Evolutionary conservation across 257 asterid genomes (phyloP).

Genomic region (Capsicum baccatum): DNA sequence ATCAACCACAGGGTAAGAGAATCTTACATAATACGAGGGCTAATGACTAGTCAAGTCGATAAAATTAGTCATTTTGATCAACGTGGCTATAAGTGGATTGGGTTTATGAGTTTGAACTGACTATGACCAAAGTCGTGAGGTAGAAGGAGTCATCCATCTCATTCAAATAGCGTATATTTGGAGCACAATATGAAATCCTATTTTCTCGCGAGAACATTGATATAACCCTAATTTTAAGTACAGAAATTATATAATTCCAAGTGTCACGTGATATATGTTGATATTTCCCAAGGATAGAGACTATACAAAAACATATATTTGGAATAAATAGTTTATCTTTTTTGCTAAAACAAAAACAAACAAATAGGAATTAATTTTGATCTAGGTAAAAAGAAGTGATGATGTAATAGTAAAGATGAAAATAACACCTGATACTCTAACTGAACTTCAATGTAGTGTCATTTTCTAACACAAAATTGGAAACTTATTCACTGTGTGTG

Average conservation of each 20-base stretch:
- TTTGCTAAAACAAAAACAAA: not conserved
- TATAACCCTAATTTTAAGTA: constrained; percentile 55
- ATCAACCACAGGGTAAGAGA: not conserved
- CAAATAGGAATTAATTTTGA: not conserved
- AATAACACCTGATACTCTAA: constrained; percentile 41
- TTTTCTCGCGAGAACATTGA: not conserved
- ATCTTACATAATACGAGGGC: no score
- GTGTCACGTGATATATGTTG: constrained; percentile 53
- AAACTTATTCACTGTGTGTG: constrained; percentile 16
- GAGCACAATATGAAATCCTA: no score
- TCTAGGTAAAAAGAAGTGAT: not conserved
- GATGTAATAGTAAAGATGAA: constrained; percentile 30
- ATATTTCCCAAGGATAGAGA: constrained; percentile 32
- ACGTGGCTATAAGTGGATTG: no score
- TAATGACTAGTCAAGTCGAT: no score
- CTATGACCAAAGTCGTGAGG: no score
- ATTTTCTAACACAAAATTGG: constrained; percentile 31
- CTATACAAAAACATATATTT: not conserved
- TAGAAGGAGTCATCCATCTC: no score
- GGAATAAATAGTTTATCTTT: not conserved
- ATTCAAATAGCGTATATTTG: no score
- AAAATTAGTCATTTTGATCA: no score
- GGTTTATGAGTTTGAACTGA: no score
- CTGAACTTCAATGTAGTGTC: constrained; percentile 44
- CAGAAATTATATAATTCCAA: not conserved